A percentile compares a stretch with the other conserved stretches of the same genome.
Evolutionary conservation across 495 filamentous ascomycete species (phyloP).

Genomic region (Xylaria curta): DNA sequence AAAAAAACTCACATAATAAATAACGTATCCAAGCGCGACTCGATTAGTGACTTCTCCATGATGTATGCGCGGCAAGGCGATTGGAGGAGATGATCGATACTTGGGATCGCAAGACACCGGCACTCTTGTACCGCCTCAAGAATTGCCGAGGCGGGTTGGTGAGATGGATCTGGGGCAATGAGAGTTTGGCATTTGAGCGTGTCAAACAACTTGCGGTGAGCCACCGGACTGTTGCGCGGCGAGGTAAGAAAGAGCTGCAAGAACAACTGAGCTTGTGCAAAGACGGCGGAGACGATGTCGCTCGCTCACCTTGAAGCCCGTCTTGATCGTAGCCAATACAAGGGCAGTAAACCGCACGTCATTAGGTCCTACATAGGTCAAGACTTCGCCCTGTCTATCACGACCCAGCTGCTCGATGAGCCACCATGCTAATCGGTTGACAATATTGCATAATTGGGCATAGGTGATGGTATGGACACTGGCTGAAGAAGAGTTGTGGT

Average conservation of each 20-base stretch:
- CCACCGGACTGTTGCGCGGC: slow-evolving; percentile 27
- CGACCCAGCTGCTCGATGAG: slow-evolving; percentile 37
- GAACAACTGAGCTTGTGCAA: no score
- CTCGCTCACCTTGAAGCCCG: slow-evolving; percentile 38
- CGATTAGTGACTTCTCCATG: not conserved
- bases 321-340: slow-evolving; percentile 32
- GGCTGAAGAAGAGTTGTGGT: slow-evolving; percentile 36
- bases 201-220: slow-evolving; percentile 28
- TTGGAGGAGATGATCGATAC: slow-evolving; percentile 5
- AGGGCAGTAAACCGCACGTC: slow-evolving; percentile 34
- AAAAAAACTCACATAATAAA: slow-evolving; percentile 30
- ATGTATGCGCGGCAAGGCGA: not conserved
- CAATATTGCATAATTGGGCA: slow-evolving; percentile 45
- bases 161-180: slow-evolving; percentile 24
- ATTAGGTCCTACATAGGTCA: slow-evolving; percentile 46
- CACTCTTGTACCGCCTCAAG: slow-evolving; percentile 26
- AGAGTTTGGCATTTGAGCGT: slow-evolving; percentile 27
- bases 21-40: not conserved
- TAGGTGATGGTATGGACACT: slow-evolving; percentile 49
- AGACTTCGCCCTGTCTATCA: slow-evolving; percentile 18
- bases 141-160: not conserved
- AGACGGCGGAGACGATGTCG: not conserved
- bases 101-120: not conserved
- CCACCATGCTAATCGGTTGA: slow-evolving; percentile 52
- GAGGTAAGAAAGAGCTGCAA: slow-evolving; percentile 31